Evolutionary conservation across 495 filamentous ascomycete species (phyloP), one percentile per base, ranked within the genome.

Genomic region (Lineolata rhizophorae): DNA sequence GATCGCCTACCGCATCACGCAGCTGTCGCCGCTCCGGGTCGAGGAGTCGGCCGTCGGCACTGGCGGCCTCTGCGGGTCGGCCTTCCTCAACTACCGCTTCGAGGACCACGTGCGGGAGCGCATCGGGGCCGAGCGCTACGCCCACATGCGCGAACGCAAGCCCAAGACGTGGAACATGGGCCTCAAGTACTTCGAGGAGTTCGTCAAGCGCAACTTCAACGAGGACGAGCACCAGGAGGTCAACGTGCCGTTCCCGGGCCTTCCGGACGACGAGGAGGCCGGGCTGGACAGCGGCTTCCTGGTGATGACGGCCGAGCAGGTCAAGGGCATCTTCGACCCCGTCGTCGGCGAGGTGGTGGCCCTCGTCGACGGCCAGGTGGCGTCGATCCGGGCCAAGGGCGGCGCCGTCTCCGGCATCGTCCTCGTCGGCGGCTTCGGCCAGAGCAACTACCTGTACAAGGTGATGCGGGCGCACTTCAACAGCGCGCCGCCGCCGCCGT

Each of bases 381-480:
- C 46, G 1, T 46, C 47, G 5, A 58, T 64, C 22, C 46, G 56
- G 13, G 45, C 45, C 28, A 77, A 68, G 35, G 65, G 66, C 14
- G 70, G 68, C 15, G 51, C 64, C 27, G 73, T 79, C 4, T 71
- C 60, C 39, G 62, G 67, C 2, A 67, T 79, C 20, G 52, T 78
- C n/a, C 58, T 79, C 0, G 75, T 79, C 11, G 73, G 74, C 2
- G 75, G 75, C 0, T 73, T 78, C 36, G 74, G 74, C n/a, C 58
- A 64, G 22, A 72, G 63, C 14, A 65, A 62, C 38, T 78, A 76
- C 45, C 58, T 79, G 30, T 67, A 62, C 36, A 60, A 61, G 39
- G 54, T 64, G 0, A 46, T 80, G 30, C 52, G 70, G 39, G 44
- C 51, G 19, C 69, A 76, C 47, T 77, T 79, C 45, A 67, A 66